Evolutionary conservation across 495 filamentous ascomycete genomes (phyloP).

Genomic region (Penicillium pancosmium): DNA sequence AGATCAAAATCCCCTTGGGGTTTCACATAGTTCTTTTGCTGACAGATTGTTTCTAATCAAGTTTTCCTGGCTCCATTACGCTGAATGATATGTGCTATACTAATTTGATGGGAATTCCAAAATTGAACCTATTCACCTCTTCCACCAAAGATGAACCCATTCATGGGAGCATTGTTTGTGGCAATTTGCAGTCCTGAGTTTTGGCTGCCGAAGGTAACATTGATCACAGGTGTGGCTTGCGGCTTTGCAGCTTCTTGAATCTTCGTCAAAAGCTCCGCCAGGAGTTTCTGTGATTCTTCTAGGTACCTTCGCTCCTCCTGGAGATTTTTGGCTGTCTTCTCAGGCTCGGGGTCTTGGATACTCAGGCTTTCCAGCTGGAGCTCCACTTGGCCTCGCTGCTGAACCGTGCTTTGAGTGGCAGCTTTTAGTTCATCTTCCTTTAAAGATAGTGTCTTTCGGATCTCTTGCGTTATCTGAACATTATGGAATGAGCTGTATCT

Average conservation of each 20-base stretch:
- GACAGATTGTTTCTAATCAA: too few species aligned
- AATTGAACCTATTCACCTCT: neutral
- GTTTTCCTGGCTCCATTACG: too few species aligned
- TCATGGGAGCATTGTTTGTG: slow-evolving; percentile 3
- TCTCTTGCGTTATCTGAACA: neutral
- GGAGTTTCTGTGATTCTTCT: neutral
- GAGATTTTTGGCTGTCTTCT: neutral
- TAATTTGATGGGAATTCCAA: neutral
- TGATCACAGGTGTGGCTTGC: neutral
- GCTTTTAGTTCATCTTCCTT: neutral
- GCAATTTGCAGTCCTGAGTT: neutral
- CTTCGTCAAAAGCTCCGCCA: neutral
- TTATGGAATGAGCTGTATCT: neutral
- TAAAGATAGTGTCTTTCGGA: neutral
- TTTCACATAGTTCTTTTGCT: too few species aligned
- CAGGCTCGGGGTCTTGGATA: neutral
- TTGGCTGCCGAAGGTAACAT: neutral
- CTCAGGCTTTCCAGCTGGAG: neutral
- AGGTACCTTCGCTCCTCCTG: neutral
- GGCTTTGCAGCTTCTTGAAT: neutral
- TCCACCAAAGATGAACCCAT: neutral
- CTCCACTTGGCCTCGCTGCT: neutral
- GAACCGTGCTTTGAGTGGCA: neutral
- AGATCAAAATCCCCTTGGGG: too few species aligned
- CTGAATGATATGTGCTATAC: too few species aligned